phyloP scores from a whole-genome alignment of 805 yeast species.

The Yamadazyma tumulicola region DNA sequence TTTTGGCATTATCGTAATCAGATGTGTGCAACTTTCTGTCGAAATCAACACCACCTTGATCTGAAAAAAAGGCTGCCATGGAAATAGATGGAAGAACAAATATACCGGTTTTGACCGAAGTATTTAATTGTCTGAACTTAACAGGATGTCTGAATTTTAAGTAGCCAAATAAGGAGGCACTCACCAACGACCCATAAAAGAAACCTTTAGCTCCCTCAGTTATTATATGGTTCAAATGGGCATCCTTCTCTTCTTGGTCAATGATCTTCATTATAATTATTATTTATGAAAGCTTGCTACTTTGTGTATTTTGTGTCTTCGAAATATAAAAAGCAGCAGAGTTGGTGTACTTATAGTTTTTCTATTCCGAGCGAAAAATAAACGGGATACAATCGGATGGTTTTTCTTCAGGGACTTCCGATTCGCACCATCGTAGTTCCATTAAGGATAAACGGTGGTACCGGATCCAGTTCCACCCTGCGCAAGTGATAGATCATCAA shows the following conservation, averaged over 20 bases:
- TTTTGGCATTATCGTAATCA: slow-evolving; percentile 21
- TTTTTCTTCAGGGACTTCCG: no score
- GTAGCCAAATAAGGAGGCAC: slow-evolving; percentile 31
- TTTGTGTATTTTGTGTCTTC: no score
- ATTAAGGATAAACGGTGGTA: no score
- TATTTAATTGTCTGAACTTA: slow-evolving; percentile 30
- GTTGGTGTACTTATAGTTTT: no score
- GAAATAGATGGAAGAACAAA: slow-evolving; percentile 39
- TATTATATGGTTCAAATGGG: slow-evolving; percentile 33
- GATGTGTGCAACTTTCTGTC: slow-evolving; percentile 35
- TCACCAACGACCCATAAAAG: slow-evolving; percentile 29
- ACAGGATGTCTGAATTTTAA: slow-evolving; percentile 31
- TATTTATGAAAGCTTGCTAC: no score
- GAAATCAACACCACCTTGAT: slow-evolving; percentile 43
- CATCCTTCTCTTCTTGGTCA: slow-evolving; percentile 35
- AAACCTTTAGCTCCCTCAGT: slow-evolving; percentile 39
- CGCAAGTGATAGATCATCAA: no score
- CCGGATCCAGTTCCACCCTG: no score
- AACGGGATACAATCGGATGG: no score
- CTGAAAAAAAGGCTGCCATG: slow-evolving; percentile 39
- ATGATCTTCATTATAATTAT: slow-evolving; percentile 44
- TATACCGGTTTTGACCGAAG: slow-evolving; percentile 37
- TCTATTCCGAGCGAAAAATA: no score
- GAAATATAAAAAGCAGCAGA: no score
- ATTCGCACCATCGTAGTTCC: no score